Conservation (phyloP, 345 rosid species). For the Passiflora organensis region DNA sequence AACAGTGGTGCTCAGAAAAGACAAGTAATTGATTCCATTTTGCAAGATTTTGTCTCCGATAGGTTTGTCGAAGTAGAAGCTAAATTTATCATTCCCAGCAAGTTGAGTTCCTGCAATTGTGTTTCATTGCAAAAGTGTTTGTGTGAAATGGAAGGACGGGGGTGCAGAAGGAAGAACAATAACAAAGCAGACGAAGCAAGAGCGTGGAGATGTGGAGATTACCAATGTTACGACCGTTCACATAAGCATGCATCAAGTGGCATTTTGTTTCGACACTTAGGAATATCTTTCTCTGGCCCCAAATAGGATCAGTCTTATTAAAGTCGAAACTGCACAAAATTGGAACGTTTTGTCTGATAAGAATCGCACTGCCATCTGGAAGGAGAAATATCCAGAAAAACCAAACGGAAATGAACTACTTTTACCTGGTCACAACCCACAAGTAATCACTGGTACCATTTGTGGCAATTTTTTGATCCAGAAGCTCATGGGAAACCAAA, state of each 20-base stretch:
- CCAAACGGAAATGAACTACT: background rate
- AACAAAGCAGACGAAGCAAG: background rate
- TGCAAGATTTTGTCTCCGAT: conserved; percentile 21
- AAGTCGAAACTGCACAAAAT: conserved; percentile 28
- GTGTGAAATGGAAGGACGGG: too few relatives aligned
- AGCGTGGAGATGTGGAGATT: too few relatives aligned
- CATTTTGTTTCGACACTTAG: conserved; percentile 44
- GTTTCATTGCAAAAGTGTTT: too few relatives aligned
- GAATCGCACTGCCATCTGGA: too few relatives aligned
- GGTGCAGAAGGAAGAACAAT: background rate
- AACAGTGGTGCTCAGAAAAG: conserved; percentile 48
- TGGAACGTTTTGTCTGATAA: background rate
- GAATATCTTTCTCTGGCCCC: conserved; percentile 32
- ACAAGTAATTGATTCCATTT: conserved; percentile 38
- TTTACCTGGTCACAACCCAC: conserved; percentile 70
- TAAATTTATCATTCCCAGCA: conserved; percentile 25
- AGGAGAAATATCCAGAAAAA: too few relatives aligned
- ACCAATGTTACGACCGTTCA: conserved; percentile 49
- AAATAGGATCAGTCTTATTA: conserved; percentile 36
- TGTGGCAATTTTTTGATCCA: conserved; percentile 53
- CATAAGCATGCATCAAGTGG: conserved; percentile 50
- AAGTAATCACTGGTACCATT: conserved; percentile 57
- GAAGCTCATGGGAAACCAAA: conserved; percentile 12
- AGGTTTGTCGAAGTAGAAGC: conserved; percentile 30
- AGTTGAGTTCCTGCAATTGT: conserved; percentile 37